Percentiles rank a stretch among this genome's conserved stretches.
Evolutionary conservation across 371 early-diverging fungal species (phyloP).

Genomic region (Mortierella sp.): DNA sequence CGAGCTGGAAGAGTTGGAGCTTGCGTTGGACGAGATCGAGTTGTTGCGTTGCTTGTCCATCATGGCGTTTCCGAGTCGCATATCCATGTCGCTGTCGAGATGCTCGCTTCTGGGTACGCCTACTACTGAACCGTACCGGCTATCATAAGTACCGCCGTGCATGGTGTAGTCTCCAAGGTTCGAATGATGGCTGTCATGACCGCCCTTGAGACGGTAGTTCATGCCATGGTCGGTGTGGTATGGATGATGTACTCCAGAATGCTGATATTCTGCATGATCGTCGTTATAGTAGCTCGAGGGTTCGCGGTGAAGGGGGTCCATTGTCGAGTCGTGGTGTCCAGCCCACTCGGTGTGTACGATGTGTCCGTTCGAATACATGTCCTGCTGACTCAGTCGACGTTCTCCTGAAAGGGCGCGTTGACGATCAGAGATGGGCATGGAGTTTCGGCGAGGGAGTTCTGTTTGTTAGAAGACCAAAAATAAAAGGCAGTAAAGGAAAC

Average conservation of each 20-base stretch:
- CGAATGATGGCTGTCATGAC: not conserved
- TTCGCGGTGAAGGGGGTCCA: conserved; percentile 9
- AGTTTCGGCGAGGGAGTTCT: conserved; percentile 34
- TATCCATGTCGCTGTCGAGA: conserved; percentile 20
- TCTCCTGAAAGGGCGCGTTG: conserved; percentile 23
- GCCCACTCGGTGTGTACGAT: conserved; percentile 16
- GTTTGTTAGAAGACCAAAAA: not conserved
- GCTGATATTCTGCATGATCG: conserved; percentile 17
- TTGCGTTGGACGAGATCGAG: conserved; percentile 44
- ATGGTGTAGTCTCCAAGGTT: conserved; percentile 9
- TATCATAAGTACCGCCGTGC: conserved; percentile 20
- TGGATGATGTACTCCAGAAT: conserved; percentile 4
- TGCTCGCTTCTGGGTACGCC: conserved; percentile 7
- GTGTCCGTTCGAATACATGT: conserved; percentile 14
- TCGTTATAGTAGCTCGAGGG: conserved; percentile 14
- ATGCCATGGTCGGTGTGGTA: conserved; percentile 12
- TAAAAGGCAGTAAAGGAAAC: not conserved
- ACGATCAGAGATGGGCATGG: conserved; percentile 32
- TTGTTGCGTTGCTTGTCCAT: conserved; percentile 44
- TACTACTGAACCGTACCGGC: conserved; percentile 16
- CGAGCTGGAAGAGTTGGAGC: conserved; percentile 31
- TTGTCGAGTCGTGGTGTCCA: conserved; percentile 16
- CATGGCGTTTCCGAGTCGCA: conserved; percentile 5
- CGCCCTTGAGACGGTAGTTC: not conserved
- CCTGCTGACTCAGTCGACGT: conserved; percentile 43